Percentiles rank a stretch among this genome's conserved stretches.
Conservation (phyloP, 2,329 filamentous ascomycete species). For the Thermoascus crustaceus region DNA sequence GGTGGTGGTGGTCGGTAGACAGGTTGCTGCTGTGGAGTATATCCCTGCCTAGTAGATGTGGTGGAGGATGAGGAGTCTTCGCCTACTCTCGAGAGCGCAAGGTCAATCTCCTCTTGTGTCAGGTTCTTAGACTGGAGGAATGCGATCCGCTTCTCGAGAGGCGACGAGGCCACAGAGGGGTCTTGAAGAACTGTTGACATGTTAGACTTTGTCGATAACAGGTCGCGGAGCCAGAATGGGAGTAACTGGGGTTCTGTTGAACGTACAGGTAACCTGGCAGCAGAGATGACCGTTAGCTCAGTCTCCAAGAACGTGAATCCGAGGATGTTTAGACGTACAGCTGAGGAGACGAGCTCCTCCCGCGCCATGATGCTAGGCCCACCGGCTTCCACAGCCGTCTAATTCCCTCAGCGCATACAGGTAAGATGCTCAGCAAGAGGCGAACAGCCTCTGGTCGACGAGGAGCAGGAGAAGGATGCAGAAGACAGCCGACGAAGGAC, state of each 20-base stretch:
- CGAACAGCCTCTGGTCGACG: conserved; percentile 3
- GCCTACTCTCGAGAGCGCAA: conserved; percentile 67
- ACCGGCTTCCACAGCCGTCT: conserved; percentile 6
- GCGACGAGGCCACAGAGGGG: conserved; percentile 77
- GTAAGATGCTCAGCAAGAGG: too few species aligned
- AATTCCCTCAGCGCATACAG: background rate
- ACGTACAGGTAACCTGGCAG: conserved; percentile 45
- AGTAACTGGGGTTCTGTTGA: background rate
- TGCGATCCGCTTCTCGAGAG: conserved; percentile 85
- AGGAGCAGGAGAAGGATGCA: conserved; percentile 9
- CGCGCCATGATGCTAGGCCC: conserved; percentile 63
- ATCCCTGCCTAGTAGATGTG: conserved; percentile 41
- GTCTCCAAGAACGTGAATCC: too few species aligned
- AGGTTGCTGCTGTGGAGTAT: conserved; percentile 36
- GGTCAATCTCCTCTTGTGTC: conserved; percentile 88
- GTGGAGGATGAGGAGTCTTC: conserved; percentile 45
- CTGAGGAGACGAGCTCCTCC: conserved; percentile 84
- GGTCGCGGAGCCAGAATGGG: background rate
- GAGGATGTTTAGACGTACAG: conserved; percentile 55
- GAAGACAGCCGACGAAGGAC: conserved; percentile 7
- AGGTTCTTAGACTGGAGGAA: conserved; percentile 96
- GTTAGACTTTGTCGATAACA: conserved; percentile 2
- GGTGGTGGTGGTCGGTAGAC: conserved; percentile 35
- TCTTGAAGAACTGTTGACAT: conserved; percentile 73
- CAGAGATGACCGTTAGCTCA: conserved; percentile 15